Evolutionary conservation across 305 asterid species (phyloP).

Genomic region (Coffea humblotiana): DNA sequence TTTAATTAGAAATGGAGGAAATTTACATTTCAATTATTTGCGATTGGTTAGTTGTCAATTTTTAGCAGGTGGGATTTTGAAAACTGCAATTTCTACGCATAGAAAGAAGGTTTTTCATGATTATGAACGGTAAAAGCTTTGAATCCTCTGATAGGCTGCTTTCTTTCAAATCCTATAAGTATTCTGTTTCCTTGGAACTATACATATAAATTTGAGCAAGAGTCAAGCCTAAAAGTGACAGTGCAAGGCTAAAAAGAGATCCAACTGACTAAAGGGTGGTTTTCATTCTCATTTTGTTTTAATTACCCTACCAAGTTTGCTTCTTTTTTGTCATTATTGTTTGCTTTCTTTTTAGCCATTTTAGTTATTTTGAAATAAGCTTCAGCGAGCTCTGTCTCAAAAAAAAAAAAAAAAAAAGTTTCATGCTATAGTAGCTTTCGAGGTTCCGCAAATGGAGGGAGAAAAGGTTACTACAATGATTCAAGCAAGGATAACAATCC

Average conservation of each 20-base stretch:
- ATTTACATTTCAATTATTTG: background rate
- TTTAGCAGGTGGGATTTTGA: slow-evolving; percentile 6
- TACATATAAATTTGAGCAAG: background rate
- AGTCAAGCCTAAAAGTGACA: background rate
- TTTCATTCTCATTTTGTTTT: background rate
- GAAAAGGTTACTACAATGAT: slow-evolving; percentile 19
- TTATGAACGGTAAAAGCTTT: background rate
- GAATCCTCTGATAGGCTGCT: background rate
- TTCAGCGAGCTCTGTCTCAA: background rate
- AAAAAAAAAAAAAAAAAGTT: too few species aligned
- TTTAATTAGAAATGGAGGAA: background rate
- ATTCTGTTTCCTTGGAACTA: slow-evolving; percentile 2
- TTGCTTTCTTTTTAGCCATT: background rate
- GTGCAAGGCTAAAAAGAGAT: background rate
- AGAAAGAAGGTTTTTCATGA: background rate
- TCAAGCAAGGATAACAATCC: slow-evolving; percentile 16
- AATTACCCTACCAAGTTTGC: background rate
- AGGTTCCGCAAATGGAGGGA: slow-evolving; percentile 14
- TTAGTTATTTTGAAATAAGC: background rate
- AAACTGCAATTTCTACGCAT: background rate
- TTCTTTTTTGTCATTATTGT: background rate
- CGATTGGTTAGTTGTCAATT: slow-evolving; percentile 13
- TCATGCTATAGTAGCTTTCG: background rate
- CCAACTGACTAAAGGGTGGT: background rate
- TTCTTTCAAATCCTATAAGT: background rate